These are phyloP conservation scores for Whalleya microplaca DNA, from an alignment of 2,329 filamentous ascomycete species.

Conservation along the genomic window DNA sequence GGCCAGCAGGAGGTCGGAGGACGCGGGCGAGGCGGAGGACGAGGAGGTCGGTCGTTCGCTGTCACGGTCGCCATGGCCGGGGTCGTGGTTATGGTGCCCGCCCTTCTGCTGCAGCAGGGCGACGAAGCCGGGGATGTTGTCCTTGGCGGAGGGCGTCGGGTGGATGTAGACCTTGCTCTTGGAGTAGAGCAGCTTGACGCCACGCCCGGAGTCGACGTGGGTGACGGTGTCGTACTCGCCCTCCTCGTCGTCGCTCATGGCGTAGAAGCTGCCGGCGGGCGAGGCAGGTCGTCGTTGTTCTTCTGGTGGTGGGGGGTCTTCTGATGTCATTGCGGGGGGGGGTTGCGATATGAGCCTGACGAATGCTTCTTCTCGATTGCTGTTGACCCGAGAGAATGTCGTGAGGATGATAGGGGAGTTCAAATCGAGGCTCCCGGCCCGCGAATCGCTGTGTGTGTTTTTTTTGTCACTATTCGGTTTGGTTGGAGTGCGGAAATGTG, in stretches of 20 bases:
- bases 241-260: conserved; percentile 95
- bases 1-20: conserved; percentile 80
- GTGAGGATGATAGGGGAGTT: not conserved
- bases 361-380: conserved; percentile 20
- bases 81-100: too few species aligned
- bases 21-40: conserved; percentile 50
- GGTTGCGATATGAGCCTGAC: conserved; percentile 14
- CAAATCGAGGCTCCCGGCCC: not conserved
- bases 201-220: conserved; percentile 73
- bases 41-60: conserved; percentile 47
- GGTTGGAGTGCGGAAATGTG: not conserved
- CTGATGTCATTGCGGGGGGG: conserved; percentile 42
- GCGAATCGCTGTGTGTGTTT: not conserved
- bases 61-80: conserved; percentile 35
- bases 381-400: conserved; percentile 7
- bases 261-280: conserved; percentile 88
- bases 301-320: conserved; percentile 34
- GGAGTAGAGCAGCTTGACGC: conserved; percentile 91
- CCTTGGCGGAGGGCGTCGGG: conserved; percentile 87
- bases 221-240: conserved; percentile 93
- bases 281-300: conserved; percentile 63
- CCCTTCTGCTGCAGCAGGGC: conserved; percentile 90
- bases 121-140: conserved; percentile 94
- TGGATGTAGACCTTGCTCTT: conserved; percentile 99
- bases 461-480: not conserved